These are phyloP conservation scores for Lipomyces yamanashiensis DNA, from an alignment of 805 yeast genomes.

Conservation along the genomic window DNA sequence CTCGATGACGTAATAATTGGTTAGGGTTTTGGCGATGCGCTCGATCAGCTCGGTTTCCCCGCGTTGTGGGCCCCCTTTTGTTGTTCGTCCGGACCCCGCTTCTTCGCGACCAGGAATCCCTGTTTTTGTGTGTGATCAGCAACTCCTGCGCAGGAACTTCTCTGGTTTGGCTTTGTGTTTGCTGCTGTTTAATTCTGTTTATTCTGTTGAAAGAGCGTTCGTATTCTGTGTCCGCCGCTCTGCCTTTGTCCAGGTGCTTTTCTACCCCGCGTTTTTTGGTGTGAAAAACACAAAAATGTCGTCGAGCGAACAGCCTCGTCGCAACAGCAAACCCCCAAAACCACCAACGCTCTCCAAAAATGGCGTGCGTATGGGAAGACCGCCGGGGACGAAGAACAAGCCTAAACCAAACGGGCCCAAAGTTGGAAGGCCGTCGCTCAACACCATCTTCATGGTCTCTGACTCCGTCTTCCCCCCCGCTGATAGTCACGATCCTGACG, in stretches of 20 bases:
- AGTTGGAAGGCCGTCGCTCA: constrained; percentile 32
- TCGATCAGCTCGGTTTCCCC: constrained; percentile 6
- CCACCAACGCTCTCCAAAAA: constrained; percentile 30
- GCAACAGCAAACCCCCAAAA: constrained; percentile 14
- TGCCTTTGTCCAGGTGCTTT: neutral
- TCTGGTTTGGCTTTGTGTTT: too few relatives aligned
- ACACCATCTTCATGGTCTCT: constrained; percentile 28
- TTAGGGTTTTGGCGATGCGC: constrained; percentile 4
- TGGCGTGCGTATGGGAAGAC: constrained; percentile 33
- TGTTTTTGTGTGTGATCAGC: too few relatives aligned
- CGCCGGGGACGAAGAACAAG: constrained; percentile 34
- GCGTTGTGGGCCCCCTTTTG: constrained; percentile 1
- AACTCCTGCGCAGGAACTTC: too few relatives aligned
- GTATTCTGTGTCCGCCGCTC: too few relatives aligned
- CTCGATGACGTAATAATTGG: neutral
- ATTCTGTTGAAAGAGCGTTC: too few relatives aligned
- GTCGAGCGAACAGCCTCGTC: constrained; percentile 9
- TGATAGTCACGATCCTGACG: constrained; percentile 1
- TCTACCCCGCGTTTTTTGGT: constrained; percentile 1
- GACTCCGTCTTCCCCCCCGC: constrained; percentile 4
- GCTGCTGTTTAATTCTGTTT: too few relatives aligned
- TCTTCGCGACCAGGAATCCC: too few relatives aligned
- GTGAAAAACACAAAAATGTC: neutral
- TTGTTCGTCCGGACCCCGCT: neutral
- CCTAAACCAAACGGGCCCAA: constrained; percentile 33